A percentile compares a stretch with the other conserved stretches of the same genome.
These are phyloP conservation scores for Monosporozyma siamensis DNA, from an alignment of 805 yeast genomes.

Conservation along the genomic window DNA sequence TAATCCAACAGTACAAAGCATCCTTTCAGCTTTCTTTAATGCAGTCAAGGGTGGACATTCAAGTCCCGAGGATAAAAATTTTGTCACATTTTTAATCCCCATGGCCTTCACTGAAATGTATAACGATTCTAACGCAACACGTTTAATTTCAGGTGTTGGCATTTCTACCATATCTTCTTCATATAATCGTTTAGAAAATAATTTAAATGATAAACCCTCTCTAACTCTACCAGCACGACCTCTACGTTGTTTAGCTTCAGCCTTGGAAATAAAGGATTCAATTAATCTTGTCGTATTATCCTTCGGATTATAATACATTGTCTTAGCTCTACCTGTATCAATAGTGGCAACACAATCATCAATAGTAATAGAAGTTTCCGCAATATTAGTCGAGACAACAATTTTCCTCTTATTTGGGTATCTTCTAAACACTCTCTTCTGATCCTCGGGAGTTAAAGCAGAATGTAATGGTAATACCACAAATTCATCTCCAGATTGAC, in stretches of 20 bases:
- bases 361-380: constrained; percentile 94
- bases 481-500: constrained; percentile 16
- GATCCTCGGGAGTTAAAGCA: constrained; percentile 75
- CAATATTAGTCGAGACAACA: constrained; percentile 86
- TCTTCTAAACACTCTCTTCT: constrained; percentile 56
- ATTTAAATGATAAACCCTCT: constrained; percentile 70
- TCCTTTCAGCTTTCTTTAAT: constrained; percentile 33
- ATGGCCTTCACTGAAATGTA: constrained; percentile 80
- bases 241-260: constrained; percentile 82
- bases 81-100: constrained; percentile 67
- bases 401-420: constrained; percentile 62
- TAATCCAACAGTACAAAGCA: constrained; percentile 66
- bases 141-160: constrained; percentile 82
- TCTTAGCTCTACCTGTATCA: constrained; percentile 80
- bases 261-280: constrained; percentile 82
- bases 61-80: constrained; percentile 62
- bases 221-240: constrained; percentile 98
- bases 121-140: constrained; percentile 75
- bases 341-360: constrained; percentile 90
- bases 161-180: constrained; percentile 49
- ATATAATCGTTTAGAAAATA: constrained; percentile 59
- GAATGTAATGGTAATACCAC: constrained; percentile 76
- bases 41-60: constrained; percentile 60
- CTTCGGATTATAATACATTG: constrained; percentile 57
- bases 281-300: constrained; percentile 60